Base-by-base conservation (phyloP, 2,329 filamentous ascomycete species). In the Alternaria arbusti region DNA sequence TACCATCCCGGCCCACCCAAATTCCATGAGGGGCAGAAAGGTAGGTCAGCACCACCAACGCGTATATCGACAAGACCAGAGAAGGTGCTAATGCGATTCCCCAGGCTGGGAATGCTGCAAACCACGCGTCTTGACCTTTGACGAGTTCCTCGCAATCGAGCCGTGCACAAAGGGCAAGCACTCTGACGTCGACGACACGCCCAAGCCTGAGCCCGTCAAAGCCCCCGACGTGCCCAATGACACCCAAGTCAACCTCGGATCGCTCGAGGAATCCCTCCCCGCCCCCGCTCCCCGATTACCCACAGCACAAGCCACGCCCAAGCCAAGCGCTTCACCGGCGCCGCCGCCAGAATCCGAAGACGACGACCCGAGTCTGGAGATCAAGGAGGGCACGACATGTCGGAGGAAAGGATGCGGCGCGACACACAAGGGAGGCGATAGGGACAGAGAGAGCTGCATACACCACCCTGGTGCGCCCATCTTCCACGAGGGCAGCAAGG, bases 31-130 rank as follows among this genome's bases (percentile, higher is more conserved):
- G 96, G 96, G 65, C 95, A 97, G 83, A 98, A 99, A 89, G 96
- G 95, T 97, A 63, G 60, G 66, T 61, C 26, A 55, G 46, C 43
- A 40, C 32, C 40, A 10, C 13, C 12, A 20, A 40, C 36, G 9
- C n/a, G 43, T 9, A 9, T n/a, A 11, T 26, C 11, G 22, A 15
- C 7, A 43, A 8, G n/a, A 28, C 22, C 15, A 8, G 11, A 2
- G 10, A 6, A 23, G 9, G 11, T n/a, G 46, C 66, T 68, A 36
- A 72, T 55, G 13, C 28, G 6, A 15, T 5, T 17, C n/a, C 22
- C 20, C 75, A 97, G 95, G 96, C 78, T 98, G 96, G 95, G 96
- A 97, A 84, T 99, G 96, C 85, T 99, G 96, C 88, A 98, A 97
- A 83, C 91, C 94, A 61, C 91, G 96, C 76, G 94, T 98, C 74